These are phyloP conservation scores for Forsythia viridissima DNA, from an alignment of 257 asterid species.

Conservation along the genomic window DNA sequence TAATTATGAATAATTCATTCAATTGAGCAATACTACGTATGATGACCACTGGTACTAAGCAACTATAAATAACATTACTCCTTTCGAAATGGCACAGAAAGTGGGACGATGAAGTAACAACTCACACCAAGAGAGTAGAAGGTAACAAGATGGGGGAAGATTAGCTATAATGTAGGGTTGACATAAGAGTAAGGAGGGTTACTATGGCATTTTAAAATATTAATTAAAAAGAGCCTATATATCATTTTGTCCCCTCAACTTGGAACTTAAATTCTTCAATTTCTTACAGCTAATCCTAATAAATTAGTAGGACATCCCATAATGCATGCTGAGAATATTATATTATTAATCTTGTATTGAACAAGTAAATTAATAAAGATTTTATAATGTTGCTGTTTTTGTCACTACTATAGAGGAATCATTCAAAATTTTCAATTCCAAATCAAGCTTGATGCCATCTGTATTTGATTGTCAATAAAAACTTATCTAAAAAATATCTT, in stretches of 20 bases:
- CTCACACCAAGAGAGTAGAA: no score
- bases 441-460: neutral
- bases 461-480: neutral
- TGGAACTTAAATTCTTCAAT: neutral
- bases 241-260: neutral
- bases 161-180: no score
- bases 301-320: neutral
- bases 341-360: neutral
- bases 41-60: no score
- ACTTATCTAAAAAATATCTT: neutral
- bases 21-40: no score
- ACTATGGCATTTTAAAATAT: neutral
- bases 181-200: neutral
- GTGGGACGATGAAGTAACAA: no score
- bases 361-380: neutral
- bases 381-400: neutral
- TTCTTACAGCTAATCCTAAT: neutral
- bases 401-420: neutral
- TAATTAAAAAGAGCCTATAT: neutral
- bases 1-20: no score
- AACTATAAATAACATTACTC: no score
- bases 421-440: neutral
- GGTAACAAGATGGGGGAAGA: no score
- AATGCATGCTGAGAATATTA: neutral
- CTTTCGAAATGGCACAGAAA: no score